Conservation (phyloP, 371 early-diverging fungal species). For the Coemansia sp. region DNA sequence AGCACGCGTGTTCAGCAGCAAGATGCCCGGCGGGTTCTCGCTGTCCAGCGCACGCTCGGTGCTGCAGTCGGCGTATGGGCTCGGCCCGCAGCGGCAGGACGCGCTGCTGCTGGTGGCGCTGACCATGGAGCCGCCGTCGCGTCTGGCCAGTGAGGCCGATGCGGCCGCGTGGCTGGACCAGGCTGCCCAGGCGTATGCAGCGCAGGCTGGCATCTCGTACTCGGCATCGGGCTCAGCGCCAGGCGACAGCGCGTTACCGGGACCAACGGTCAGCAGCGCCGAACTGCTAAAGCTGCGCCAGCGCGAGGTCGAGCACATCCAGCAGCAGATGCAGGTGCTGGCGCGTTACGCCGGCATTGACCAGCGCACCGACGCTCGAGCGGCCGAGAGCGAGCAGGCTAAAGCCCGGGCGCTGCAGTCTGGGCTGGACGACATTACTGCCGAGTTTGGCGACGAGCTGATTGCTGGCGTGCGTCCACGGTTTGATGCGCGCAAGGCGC, state of each 20-base stretch:
- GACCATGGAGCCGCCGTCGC: slow-evolving; percentile 82
- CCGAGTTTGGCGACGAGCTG: slow-evolving; percentile 87
- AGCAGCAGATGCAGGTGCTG: slow-evolving; percentile 80
- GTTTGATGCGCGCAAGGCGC: slow-evolving; percentile 81
- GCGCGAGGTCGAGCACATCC: slow-evolving; percentile 72
- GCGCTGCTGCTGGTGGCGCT: slow-evolving; percentile 78
- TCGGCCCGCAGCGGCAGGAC: slow-evolving; percentile 80
- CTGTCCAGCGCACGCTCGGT: slow-evolving; percentile 75
- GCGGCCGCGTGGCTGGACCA: slow-evolving; percentile 83
- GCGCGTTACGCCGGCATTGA: slow-evolving; percentile 85
- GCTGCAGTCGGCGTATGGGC: slow-evolving; percentile 71
- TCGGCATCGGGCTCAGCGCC: slow-evolving; percentile 59
- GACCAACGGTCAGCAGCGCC: slow-evolving; percentile 76
- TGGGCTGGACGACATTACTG: slow-evolving; percentile 77
- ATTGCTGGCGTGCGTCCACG: slow-evolving; percentile 82
- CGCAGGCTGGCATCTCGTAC: slow-evolving; percentile 66
- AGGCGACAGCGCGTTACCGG: slow-evolving; percentile 65
- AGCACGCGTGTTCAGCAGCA: slow-evolving; percentile 90
- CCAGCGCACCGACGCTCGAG: slow-evolving; percentile 70
- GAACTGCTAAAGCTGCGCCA: slow-evolving; percentile 81
- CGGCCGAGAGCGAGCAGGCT: slow-evolving; percentile 61
- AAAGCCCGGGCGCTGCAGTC: slow-evolving; percentile 66
- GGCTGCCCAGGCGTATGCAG: slow-evolving; percentile 74
- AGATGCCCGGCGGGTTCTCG: slow-evolving; percentile 80
- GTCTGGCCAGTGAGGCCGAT: slow-evolving; percentile 75